phyloP scores from a whole-genome alignment of 345 rosid genomes.

The Syzygium oleosum region DNA sequence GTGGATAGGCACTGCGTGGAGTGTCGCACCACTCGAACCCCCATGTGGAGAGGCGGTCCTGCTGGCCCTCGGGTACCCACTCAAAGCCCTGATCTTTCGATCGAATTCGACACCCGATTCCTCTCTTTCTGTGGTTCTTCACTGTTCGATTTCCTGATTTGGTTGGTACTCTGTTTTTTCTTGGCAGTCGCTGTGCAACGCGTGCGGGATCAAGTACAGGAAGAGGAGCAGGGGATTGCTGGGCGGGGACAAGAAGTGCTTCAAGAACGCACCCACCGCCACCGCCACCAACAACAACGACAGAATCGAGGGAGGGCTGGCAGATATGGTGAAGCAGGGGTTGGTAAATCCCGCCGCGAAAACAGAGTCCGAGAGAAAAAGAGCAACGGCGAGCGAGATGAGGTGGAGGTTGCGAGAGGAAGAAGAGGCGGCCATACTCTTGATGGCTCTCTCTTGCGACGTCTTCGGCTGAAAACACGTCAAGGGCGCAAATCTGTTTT shows the following conservation, averaged over 20 bases:
- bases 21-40: conserved; percentile 73
- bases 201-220: conserved; percentile 85
- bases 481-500: not conserved
- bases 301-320: conserved; percentile 2
- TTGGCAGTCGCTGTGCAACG: conserved; percentile 74
- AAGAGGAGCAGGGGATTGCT: conserved; percentile 44
- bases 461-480: conserved; percentile 2
- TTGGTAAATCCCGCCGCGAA: not conserved
- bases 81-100: not conserved
- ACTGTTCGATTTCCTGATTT: not conserved
- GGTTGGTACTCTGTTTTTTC: not conserved
- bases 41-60: conserved; percentile 89
- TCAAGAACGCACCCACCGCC: conserved; percentile 2
- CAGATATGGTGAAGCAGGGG: conserved; percentile 3
- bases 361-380: not conserved
- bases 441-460: conserved; percentile 55
- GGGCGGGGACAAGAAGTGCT: conserved; percentile 15
- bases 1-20: conserved; percentile 41
- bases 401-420: conserved; percentile 39
- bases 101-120: not conserved
- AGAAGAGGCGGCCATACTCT: conserved; percentile 57
- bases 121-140: not conserved
- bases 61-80: conserved; percentile 63
- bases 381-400: conserved; percentile 3
- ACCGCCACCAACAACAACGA: not conserved